These are phyloP conservation scores for Calonectria pteridis DNA, from an alignment of 2,329 filamentous ascomycete genomes.

Conservation along the genomic window DNA sequence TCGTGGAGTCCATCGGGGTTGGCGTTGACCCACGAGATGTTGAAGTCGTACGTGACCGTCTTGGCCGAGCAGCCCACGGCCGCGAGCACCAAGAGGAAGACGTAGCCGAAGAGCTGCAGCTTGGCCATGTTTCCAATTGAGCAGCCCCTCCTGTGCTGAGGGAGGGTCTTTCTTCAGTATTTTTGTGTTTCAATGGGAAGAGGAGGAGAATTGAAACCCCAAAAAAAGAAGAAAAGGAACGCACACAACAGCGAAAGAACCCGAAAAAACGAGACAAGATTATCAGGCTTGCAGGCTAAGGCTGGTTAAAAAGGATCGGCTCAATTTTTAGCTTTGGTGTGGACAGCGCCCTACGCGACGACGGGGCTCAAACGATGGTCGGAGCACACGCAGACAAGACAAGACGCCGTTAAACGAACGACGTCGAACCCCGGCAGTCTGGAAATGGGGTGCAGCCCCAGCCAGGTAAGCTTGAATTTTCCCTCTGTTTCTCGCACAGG, in stretches of 20 bases:
- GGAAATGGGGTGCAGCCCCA: no score
- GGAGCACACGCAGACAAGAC: background rate
- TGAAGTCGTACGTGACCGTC: constrained; percentile 69
- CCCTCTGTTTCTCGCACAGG: constrained; percentile 1
- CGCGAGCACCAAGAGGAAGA: constrained; percentile 19
- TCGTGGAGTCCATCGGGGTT: constrained; percentile 70
- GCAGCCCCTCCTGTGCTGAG: background rate
- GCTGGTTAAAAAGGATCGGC: background rate
- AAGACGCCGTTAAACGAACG: background rate
- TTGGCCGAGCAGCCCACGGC: constrained; percentile 35
- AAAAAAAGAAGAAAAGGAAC: background rate
- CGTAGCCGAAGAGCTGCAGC: background rate
- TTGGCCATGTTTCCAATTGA: constrained; percentile 7
- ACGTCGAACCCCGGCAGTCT: no score
- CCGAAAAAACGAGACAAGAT: background rate
- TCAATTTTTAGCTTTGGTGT: background rate
- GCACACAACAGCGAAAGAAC: background rate
- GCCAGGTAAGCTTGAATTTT: constrained; percentile 19
- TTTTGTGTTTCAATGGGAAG: no score
- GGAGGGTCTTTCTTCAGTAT: background rate
- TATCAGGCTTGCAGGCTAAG: background rate
- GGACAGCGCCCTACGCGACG: background rate
- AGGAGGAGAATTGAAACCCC: background rate
- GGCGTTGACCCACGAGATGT: constrained; percentile 71
- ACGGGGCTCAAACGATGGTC: background rate